phyloP scores from a whole-genome alignment of 805 yeast genomes.

The Myxozyma monticola region DNA sequence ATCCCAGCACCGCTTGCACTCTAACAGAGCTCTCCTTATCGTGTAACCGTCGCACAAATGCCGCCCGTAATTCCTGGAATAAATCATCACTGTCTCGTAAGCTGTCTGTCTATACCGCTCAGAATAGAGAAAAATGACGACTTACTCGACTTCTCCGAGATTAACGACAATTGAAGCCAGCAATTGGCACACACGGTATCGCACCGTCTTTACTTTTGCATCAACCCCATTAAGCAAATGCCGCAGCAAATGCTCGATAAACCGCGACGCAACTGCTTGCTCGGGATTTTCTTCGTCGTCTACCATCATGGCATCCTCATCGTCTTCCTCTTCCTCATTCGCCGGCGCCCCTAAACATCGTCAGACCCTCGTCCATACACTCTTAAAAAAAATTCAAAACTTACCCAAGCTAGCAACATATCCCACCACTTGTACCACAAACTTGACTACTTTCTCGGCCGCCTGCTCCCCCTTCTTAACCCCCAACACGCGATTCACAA shows the following conservation, averaged over 20 bases:
- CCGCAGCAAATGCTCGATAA: constrained; percentile 60
- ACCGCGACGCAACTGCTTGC: constrained; percentile 47
- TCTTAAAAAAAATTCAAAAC: not conserved
- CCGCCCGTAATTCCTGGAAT: constrained; percentile 60
- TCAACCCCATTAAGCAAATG: constrained; percentile 77
- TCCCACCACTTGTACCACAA: constrained; percentile 60
- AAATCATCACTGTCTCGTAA: constrained; percentile 49
- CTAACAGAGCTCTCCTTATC: constrained; percentile 73
- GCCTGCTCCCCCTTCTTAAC: constrained; percentile 66
- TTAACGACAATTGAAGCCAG: constrained; percentile 69
- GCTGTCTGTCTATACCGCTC: not conserved
- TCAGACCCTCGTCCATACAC: not conserved
- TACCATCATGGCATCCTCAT: constrained; percentile 35
- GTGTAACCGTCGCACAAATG: constrained; percentile 60
- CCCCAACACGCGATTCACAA: constrained; percentile 65
- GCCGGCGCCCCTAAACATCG: constrained; percentile 1
- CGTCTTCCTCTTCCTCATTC: constrained; percentile 29
- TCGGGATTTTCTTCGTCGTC: constrained; percentile 42
- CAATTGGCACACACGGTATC: constrained; percentile 77
- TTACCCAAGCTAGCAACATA: constrained; percentile 40
- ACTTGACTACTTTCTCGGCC: constrained; percentile 75
- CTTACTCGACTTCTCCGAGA: constrained; percentile 65
- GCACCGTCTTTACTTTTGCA: constrained; percentile 70
- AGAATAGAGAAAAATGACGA: not conserved
- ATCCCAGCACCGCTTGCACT: constrained; percentile 77